Percentiles rank a stretch among this genome's conserved stretches.
These are phyloP conservation scores for Penicillium freii DNA, from an alignment of 2,329 filamentous ascomycete species.

Conservation along the genomic window DNA sequence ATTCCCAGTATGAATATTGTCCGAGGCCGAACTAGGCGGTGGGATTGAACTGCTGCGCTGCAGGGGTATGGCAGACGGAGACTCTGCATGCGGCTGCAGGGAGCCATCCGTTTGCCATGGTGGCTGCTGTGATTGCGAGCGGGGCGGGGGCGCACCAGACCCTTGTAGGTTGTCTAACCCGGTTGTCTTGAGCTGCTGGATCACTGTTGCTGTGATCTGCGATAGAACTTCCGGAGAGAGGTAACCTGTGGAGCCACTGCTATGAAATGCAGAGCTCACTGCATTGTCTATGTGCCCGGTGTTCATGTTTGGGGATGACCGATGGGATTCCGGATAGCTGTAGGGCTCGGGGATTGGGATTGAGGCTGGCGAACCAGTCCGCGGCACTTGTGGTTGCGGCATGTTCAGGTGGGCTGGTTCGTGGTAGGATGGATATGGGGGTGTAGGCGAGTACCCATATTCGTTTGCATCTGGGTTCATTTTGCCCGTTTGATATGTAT, in stretches of 20 bases:
- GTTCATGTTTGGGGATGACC: slow-evolving; percentile 13
- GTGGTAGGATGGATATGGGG: slow-evolving; percentile 36
- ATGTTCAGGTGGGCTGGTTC: slow-evolving; percentile 34
- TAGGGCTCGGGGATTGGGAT: slow-evolving; percentile 12
- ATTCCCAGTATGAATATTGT: slow-evolving; percentile 6
- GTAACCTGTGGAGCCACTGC: slow-evolving; percentile 49
- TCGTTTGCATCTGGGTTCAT: slow-evolving; percentile 26
- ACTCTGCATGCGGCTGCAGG: slow-evolving; percentile 18
- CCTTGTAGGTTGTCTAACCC: slow-evolving; percentile 37
- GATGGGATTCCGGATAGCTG: slow-evolving; percentile 16
- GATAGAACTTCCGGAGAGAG: slow-evolving; percentile 61
- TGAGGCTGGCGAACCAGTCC: slow-evolving; percentile 18
- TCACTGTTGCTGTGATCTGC: slow-evolving; percentile 59
- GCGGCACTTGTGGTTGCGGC: slow-evolving; percentile 37
- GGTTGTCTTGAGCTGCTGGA: slow-evolving; percentile 56
- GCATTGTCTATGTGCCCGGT: slow-evolving; percentile 54
- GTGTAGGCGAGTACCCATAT: slow-evolving; percentile 25
- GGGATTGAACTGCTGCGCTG: slow-evolving; percentile 19
- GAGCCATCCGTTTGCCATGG: slow-evolving; percentile 21
- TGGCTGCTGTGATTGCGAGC: slow-evolving; percentile 25
- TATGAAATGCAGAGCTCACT: slow-evolving; percentile 56
- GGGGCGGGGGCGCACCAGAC: slow-evolving; percentile 25
- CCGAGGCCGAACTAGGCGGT: slow-evolving; percentile 13
- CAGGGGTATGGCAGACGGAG: slow-evolving; percentile 18
- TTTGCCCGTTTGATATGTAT: slow-evolving; percentile 29